Evolutionary conservation across 257 asterid species (phyloP).

Genomic region (Petunia axillaris): DNA sequence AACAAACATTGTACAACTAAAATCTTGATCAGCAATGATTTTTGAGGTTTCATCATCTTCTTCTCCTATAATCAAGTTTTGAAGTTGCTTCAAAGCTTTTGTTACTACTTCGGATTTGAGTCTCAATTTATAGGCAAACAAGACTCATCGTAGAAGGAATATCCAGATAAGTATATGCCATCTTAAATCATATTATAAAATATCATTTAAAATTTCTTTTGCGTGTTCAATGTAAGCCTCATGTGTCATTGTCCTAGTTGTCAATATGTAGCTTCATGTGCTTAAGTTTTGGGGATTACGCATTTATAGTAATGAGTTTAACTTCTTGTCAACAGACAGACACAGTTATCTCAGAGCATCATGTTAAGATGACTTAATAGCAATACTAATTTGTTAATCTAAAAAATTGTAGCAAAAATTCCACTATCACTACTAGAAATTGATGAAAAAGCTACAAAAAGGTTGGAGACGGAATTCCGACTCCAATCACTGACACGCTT

Average conservation of each 20-base stretch:
- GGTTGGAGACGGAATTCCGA: too few species aligned
- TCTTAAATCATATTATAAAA: not conserved
- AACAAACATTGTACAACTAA: constrained; percentile 29
- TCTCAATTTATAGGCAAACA: constrained; percentile 27
- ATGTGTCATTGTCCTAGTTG: not conserved
- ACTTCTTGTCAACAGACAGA: too few species aligned
- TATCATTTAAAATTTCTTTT: not conserved
- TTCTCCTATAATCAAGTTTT: not conserved
- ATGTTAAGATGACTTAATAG: too few species aligned
- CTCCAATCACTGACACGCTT: too few species aligned
- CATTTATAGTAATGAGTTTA: not conserved
- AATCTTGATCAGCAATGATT: constrained; percentile 30
- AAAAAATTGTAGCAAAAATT: too few species aligned
- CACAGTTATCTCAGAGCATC: too few species aligned
- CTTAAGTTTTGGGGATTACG: not conserved
- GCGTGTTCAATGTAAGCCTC: not conserved
- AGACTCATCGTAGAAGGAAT: not conserved
- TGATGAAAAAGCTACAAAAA: too few species aligned
- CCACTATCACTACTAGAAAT: too few species aligned
- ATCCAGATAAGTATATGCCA: constrained; percentile 19
- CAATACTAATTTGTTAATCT: too few species aligned
- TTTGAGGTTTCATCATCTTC: constrained; percentile 25
- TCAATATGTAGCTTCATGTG: not conserved
- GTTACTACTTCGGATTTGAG: not conserved
- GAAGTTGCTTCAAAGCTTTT: constrained; percentile 16